Percentiles rank a stretch among this genome's conserved stretches.
Evolutionary conservation across 228 moss, liverwort and hornwort species (phyloP).

Genomic region (Sphagnum fallax): DNA sequence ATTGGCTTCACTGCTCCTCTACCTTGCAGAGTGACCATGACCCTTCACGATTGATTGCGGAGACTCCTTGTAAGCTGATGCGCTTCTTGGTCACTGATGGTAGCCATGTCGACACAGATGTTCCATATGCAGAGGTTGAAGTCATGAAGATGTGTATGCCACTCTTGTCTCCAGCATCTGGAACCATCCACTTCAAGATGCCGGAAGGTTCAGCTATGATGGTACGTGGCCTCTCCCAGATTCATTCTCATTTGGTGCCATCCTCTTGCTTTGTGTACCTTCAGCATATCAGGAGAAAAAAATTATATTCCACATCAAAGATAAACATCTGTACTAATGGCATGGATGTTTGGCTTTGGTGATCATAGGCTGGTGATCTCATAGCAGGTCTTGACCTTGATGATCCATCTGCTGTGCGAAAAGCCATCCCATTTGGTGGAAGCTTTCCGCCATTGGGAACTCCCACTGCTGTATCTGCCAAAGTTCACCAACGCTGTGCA

Average conservation of each 20-base stretch:
- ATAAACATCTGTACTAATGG: too few relatives aligned
- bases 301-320: too few relatives aligned
- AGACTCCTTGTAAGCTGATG: slow-evolving; percentile 86
- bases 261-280: background rate
- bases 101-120: slow-evolving; percentile 66
- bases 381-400: slow-evolving; percentile 81
- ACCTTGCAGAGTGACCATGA: slow-evolving; percentile 84
- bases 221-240: slow-evolving; percentile 25
- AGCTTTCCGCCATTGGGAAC: slow-evolving; percentile 72
- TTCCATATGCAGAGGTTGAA: slow-evolving; percentile 91
- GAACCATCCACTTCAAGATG: slow-evolving; percentile 66
- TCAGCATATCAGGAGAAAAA: too few relatives aligned
- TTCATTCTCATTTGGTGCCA: too few relatives aligned
- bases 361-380: slow-evolving; percentile 77
- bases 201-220: slow-evolving; percentile 90
- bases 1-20: background rate
- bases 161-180: slow-evolving; percentile 70
- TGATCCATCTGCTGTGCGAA: slow-evolving; percentile 92
- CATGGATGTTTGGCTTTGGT: background rate
- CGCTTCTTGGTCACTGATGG: slow-evolving; percentile 75
- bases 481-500: slow-evolving; percentile 88
- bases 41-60: slow-evolving; percentile 84
- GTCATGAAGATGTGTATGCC: slow-evolving; percentile 99
- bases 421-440: slow-evolving; percentile 68
- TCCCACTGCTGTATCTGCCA: slow-evolving; percentile 78